A percentile compares a stretch with the other conserved stretches of the same genome.
phyloP scores from a whole-genome alignment of 1,139 yeast genomes.

The Taiozyma sp. region DNA sequence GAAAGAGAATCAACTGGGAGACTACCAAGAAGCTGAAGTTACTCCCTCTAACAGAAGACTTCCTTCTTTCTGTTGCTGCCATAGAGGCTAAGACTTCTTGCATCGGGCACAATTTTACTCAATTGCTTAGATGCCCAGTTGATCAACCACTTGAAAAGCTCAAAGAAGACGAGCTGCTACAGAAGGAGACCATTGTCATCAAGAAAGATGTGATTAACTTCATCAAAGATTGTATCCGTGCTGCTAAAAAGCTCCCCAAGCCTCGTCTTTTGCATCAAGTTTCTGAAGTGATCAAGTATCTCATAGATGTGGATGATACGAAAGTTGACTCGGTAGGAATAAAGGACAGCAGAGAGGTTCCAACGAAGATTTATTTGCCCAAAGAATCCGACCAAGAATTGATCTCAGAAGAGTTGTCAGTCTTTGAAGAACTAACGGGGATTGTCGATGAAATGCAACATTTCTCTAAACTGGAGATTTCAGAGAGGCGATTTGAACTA shows the following conservation, averaged over 20 bases:
- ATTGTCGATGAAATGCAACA: not conserved
- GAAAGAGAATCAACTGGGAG: not conserved
- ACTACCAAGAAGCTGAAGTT: not conserved
- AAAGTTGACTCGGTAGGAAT: not conserved
- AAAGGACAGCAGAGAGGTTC: not conserved
- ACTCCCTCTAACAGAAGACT: not conserved
- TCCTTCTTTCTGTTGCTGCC: not conserved
- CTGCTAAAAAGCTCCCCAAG: not conserved
- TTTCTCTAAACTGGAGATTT: not conserved
- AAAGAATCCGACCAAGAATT: conserved; percentile 1
- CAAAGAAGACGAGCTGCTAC: conserved; percentile 2
- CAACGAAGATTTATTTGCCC: not conserved
- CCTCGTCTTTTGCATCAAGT: not conserved
- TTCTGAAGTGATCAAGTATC: not conserved
- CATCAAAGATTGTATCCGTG: conserved; percentile 6
- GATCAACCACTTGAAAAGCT: not conserved
- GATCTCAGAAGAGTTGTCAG: not conserved
- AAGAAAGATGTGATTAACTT: conserved; percentile 8
- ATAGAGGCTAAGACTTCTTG: not conserved
- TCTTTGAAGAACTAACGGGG: not conserved
- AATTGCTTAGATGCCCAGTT: not conserved
- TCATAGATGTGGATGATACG: not conserved
- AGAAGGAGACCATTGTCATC: conserved; percentile 8
- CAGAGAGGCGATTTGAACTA: not conserved
- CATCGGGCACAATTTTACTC: not conserved